Evolutionary conservation across 345 rosid species (phyloP), one percentile per base, ranked within the genome.

Genomic region (Eucalyptus tenuipes): DNA sequence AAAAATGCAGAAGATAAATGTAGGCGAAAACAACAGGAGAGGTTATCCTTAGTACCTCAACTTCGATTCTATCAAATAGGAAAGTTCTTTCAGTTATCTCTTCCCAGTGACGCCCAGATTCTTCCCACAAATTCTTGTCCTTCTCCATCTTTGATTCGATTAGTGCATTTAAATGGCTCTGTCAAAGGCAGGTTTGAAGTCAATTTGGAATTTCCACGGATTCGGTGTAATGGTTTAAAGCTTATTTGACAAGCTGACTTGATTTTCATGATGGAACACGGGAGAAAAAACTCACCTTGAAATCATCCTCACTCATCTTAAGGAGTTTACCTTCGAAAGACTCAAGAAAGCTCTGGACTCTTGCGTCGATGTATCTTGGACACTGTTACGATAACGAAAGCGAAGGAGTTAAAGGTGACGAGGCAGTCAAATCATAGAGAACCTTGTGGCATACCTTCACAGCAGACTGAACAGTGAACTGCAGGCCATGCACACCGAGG

Each of bases 81-180:
- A 96, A 93, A 52, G 95, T 95, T 52, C 98, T 98, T 80, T 88
- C 91, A 53, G 87, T 85, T 55, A 95, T 95, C 92, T 95, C 98
- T 33, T 55, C 87, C 98, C 97, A 97, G 94, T 90, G 94, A 88
- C 93, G 95, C 79, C 89, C 49, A 86, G 94, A 95, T 92, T 95
- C 98, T 91, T 97, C 99, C 89, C 92, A 88, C 89, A 95, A 89
- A 90, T 97, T 96, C 92, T 94, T 96, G 97, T 94, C 94, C 91
- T 95, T 97, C 91, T 95, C 98, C 61, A 97, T 96, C 91, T 95
- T 97, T 96, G 93, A 93, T 88, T 96, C 97, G 86, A 96, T 94
- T 93, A 97, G 92, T 79, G 93, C 95, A 88, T 93, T 93, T 68
- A 94, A 96, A 52, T 95, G 92, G 91, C 92, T 94, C 99, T 97